A percentile compares a stretch with the other conserved stretches of the same genome.
Conservation (phyloP, 2,329 filamentous ascomycete species). For the Malbranchea zuffiana region DNA sequence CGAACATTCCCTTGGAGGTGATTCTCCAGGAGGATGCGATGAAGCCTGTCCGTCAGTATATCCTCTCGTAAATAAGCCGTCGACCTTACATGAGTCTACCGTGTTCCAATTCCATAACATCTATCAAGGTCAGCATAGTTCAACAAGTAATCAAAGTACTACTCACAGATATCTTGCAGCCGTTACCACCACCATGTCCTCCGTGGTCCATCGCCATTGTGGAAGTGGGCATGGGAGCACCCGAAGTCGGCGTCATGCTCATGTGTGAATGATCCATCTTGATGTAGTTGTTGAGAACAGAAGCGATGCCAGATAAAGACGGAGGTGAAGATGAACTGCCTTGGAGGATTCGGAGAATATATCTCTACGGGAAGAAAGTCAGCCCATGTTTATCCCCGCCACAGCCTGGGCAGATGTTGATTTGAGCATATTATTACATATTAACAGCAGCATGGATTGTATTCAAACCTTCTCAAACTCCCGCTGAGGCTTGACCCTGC, state of each 20-base stretch:
- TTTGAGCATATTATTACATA: too few species aligned
- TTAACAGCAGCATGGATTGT: too few species aligned
- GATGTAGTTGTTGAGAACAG: not conserved
- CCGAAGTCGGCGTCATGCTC: conserved; percentile 10
- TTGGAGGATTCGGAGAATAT: too few species aligned
- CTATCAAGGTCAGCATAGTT: conserved; percentile 29
- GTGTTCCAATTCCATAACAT: conserved; percentile 77
- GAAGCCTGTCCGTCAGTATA: too few species aligned
- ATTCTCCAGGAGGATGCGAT: conserved; percentile 60
- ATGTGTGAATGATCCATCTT: conserved; percentile 11
- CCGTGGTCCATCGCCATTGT: conserved; percentile 14
- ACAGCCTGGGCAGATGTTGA: too few species aligned
- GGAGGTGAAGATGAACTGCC: conserved; percentile 1
- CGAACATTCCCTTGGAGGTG: conserved; percentile 59
- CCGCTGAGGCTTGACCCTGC: too few species aligned
- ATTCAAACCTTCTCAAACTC: too few species aligned
- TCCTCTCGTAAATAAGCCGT: too few species aligned
- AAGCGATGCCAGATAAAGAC: not conserved
- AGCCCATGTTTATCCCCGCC: too few species aligned
- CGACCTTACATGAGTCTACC: conserved; percentile 46
- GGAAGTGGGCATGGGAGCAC: conserved; percentile 7
- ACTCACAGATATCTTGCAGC: conserved; percentile 26
- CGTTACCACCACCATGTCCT: conserved; percentile 12
- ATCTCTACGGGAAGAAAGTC: too few species aligned
- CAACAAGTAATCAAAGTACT: not conserved